Percentiles rank a stretch among this genome's conserved stretches.
Conservation (phyloP, 768 basidiomycete genomes). For the Mycena polygramma region DNA sequence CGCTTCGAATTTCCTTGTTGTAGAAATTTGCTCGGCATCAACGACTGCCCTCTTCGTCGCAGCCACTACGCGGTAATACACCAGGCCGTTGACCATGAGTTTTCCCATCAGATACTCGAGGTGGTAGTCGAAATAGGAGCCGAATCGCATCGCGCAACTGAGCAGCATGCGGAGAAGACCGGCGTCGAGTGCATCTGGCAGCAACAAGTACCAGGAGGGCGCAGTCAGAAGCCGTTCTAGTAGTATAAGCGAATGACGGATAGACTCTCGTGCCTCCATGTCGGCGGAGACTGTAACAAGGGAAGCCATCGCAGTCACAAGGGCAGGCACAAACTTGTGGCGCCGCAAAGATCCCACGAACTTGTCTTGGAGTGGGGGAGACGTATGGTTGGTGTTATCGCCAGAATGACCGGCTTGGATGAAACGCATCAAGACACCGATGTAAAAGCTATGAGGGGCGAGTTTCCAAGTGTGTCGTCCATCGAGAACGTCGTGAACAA, state of each 20-base stretch:
- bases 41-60: background rate
- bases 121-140: background rate
- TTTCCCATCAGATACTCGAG: background rate
- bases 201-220: background rate
- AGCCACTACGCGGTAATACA: conserved; percentile 13
- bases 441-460: background rate
- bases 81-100: background rate
- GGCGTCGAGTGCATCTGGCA: background rate
- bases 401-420: background rate
- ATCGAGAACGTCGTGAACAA: background rate
- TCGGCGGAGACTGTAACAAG: background rate
- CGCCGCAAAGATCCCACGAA: background rate
- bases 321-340: background rate
- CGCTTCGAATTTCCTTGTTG: background rate
- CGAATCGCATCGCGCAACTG: background rate
- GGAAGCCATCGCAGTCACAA: background rate
- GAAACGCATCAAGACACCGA: background rate
- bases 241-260: background rate
- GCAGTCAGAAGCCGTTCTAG: background rate
- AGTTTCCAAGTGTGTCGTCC: background rate
- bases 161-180: background rate
- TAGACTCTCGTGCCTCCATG: background rate
- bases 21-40: background rate
- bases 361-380: background rate
- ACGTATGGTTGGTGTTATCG: too few species aligned